Conservation (phyloP, 257 asterid species). For the Plantago ovata region DNA sequence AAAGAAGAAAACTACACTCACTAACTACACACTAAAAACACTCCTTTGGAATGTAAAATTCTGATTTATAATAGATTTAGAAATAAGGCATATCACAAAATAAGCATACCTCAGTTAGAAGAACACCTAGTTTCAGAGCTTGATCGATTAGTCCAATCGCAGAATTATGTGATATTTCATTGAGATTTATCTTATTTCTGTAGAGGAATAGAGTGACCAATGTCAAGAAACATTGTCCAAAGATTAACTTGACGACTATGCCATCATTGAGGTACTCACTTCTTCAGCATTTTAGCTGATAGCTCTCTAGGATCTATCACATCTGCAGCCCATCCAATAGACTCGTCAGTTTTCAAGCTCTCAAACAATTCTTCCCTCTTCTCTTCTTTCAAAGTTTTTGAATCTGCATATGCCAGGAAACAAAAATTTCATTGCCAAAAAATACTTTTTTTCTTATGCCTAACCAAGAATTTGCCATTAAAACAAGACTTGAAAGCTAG, state of each 20-base stretch:
- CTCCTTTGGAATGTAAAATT: too few relatives aligned
- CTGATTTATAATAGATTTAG: too few relatives aligned
- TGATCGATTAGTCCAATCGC: conserved; percentile 83
- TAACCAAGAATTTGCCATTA: background rate
- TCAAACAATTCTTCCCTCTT: conserved; percentile 94
- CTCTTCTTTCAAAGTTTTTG: conserved; percentile 90
- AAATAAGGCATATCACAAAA: background rate
- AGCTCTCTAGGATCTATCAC: conserved; percentile 93
- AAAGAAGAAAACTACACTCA: background rate
- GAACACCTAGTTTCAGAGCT: conserved; percentile 72
- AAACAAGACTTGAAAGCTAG: too few relatives aligned
- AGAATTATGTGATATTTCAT: conserved; percentile 91
- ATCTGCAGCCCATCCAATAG: conserved; percentile 93
- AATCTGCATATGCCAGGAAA: conserved; percentile 45
- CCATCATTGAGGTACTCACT: conserved; percentile 42
- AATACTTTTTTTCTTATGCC: background rate
- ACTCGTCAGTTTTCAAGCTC: conserved; percentile 69
- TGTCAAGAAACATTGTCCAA: conserved; percentile 12
- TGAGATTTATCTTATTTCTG: conserved; percentile 85
- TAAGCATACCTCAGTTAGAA: conserved; percentile 75
- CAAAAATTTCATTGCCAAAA: conserved; percentile 3
- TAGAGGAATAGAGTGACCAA: conserved; percentile 20
- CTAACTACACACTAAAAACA: too few relatives aligned
- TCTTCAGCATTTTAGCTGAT: conserved; percentile 87
- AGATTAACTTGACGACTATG: conserved; percentile 2